Base-by-base conservation (phyloP, 148 eudicot genomes). In the Amaranthus cruentus region DNA sequence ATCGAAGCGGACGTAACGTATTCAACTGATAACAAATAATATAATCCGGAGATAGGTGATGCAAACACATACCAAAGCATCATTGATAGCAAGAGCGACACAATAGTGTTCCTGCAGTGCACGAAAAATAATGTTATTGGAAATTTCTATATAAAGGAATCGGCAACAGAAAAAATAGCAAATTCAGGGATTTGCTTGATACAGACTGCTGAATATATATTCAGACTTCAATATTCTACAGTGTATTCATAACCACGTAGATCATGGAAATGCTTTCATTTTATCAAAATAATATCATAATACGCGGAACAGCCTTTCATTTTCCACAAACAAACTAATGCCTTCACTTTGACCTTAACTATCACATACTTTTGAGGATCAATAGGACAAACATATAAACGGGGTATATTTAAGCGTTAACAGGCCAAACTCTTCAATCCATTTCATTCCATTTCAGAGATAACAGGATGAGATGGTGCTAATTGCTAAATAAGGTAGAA, bases 71-170 rank as follows among this genome's bases (percentile, higher is more conserved):
- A 90, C 96, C 93, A 85, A 64, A 70, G 90, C 84, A 68, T 88
- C 96, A 42, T 91, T 88, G 77, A 88, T 83, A 65, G 92, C 96
- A 81, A 76, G 84, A 72, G 94, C 84, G 73, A 93, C 98, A 71
- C 98, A 93, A 60, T 91, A 93, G 81, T 93, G 97, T 79, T 93
- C 98, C 95, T 89, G 98, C 66, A 85, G 74, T 48, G 64, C 47
- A 61, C 56, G 9, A 57, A 5, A 72, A 15, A 65, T 28, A 13
- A 47, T 53, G 42, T 13, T 56, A 7, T 46, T 47, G 47, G 9
- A 48, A 56, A 47, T 38, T 10, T 7, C 70, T 42, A 4, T 43
- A 46, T 0, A 3, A 4, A 59, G 44, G 44, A 5, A 1, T 21
- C 62, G 9, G 4, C 69, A n/a, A 47, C 53, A 47, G 5, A 14